Base-by-base conservation (phyloP, 75 land plant species). In the Cryptomeria japonica region DNA sequence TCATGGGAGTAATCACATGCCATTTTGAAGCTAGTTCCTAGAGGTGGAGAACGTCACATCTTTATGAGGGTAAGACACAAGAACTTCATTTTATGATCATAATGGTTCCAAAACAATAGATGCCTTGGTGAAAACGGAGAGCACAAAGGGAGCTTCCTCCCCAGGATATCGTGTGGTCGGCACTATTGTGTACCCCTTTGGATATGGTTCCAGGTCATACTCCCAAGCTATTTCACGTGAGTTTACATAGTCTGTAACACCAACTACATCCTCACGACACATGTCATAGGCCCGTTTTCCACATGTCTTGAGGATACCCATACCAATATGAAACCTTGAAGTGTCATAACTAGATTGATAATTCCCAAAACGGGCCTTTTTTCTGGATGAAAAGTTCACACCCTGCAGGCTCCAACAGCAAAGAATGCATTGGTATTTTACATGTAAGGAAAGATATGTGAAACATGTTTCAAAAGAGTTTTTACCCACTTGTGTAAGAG, bases 181-280 rank as follows among this genome's bases (percentile, higher is more conserved):
- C 42, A 98, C 99, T 76, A 98, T 98, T 5, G 99, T 98, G 91
- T 98, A 98, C 15, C 99, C 99, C 87, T 97, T 94, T 51, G 99
- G 98, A 92, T 98, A 96, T 88, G 99, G 99, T 1, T 98, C 99
- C 85, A 98, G 88, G 70, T 97, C 99, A 96, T 95, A 94, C 87
- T 98, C 99, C 88, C 98, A 97, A n/a, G 99, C 95, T 88, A 98
- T 95, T 91, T 98, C 99, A 80, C 99, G 90, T 61, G 99, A 95
- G 85, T 98, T 97, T 32, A 97, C 99, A 90, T 98, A 98, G 89
- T 98, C 99, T 55, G 99, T 98, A 19, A 96, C 96, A 28, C 96
- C 97, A 77, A 98, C 98, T 76, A 99, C 94, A 84, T 98, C 99
- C 80, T 98, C 97, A 87, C 97, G 90, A 88, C 93, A 98, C 7